phyloP scores from a whole-genome alignment of 2,329 filamentous ascomycete genomes.

The Dactylellina sp. region DNA sequence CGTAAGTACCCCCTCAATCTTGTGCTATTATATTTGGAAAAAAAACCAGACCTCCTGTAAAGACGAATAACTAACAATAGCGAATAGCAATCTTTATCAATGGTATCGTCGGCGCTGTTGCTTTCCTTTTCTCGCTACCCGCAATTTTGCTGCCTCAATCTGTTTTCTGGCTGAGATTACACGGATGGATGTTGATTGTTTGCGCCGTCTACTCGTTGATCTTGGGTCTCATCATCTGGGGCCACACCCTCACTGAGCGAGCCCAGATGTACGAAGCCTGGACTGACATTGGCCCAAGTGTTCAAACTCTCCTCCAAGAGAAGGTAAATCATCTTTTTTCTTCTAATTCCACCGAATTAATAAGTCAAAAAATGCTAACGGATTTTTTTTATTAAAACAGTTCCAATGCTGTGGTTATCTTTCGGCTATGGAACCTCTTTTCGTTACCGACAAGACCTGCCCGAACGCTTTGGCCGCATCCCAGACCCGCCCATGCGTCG shows the following conservation, averaged over 20 bases:
- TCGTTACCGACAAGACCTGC: slow-evolving; percentile 76
- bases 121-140: slow-evolving; percentile 77
- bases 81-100: slow-evolving; percentile 76
- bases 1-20: slow-evolving; percentile 63
- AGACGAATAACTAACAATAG: not conserved
- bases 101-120: slow-evolving; percentile 76
- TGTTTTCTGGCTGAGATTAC: slow-evolving; percentile 77
- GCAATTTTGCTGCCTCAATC: slow-evolving; percentile 76
- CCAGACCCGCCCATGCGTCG: slow-evolving; percentile 76
- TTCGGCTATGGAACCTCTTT: slow-evolving; percentile 74
- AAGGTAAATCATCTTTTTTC: slow-evolving; percentile 67
- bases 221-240: slow-evolving; percentile 77
- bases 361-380: slow-evolving; percentile 58
- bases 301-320: slow-evolving; percentile 78
- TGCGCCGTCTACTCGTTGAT: slow-evolving; percentile 74
- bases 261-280: slow-evolving; percentile 73
- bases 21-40: slow-evolving; percentile 22
- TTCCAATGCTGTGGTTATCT: slow-evolving; percentile 85
- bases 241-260: slow-evolving; percentile 77
- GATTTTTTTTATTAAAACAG: slow-evolving; percentile 66
- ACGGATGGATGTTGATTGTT: slow-evolving; percentile 73
- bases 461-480: slow-evolving; percentile 77
- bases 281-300: slow-evolving; percentile 68
- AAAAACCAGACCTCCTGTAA: slow-evolving; percentile 29
- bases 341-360: not conserved